These are phyloP conservation scores for Camelina laxa DNA, from an alignment of 345 rosid species.

Conservation along the genomic window DNA sequence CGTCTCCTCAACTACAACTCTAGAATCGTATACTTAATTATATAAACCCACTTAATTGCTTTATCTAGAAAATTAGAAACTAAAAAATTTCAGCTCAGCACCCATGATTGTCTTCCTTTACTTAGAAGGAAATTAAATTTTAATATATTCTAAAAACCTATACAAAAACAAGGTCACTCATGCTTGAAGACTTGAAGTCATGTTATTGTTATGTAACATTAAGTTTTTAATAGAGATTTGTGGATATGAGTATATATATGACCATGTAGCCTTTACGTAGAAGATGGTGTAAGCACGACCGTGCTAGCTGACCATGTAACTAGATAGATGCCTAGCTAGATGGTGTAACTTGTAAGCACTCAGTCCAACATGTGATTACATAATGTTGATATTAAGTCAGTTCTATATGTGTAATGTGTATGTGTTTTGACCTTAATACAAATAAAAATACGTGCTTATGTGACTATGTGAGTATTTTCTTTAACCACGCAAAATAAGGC, in stretches of 20 bases:
- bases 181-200: not conserved
- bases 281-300: too few species aligned
- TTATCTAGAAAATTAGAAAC: not conserved
- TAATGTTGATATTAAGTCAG: too few species aligned
- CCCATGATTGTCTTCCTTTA: not conserved
- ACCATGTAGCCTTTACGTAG: too few species aligned
- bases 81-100: not conserved
- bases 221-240: not conserved
- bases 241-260: not conserved
- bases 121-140: not conserved
- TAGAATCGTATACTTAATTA: not conserved
- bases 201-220: not conserved
- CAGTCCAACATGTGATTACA: not conserved
- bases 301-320: not conserved
- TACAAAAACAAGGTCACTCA: not conserved
- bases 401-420: too few species aligned
- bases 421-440: too few species aligned
- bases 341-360: too few species aligned
- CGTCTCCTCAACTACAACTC: not conserved
- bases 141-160: not conserved
- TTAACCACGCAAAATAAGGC: too few species aligned
- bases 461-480: too few species aligned
- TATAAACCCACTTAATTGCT: not conserved
- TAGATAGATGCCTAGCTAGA: not conserved
- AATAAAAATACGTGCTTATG: too few species aligned